These are phyloP conservation scores for Castanopsis chinensis DNA, from an alignment of 306 rosid genomes.

Conservation along the genomic window DNA sequence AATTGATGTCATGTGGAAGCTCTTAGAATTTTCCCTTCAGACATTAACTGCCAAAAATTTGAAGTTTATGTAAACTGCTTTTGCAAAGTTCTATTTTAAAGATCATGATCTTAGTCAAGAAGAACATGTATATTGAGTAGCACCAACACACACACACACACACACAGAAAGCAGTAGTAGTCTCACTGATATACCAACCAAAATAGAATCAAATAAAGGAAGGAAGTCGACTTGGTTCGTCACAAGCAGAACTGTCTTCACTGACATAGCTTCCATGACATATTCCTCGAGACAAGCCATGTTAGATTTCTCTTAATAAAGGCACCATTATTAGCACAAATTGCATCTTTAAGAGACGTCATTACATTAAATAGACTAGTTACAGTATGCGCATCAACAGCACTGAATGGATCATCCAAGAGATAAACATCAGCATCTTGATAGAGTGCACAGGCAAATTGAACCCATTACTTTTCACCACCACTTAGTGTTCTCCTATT, in stretches of 20 bases:
- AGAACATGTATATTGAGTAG: neutral
- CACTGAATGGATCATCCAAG: constrained; percentile 69
- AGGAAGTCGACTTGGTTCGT: constrained; percentile 66
- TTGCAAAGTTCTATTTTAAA: neutral
- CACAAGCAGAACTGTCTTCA: constrained; percentile 52
- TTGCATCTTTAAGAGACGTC: neutral
- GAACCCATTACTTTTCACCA: constrained; percentile 50
- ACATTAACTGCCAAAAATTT: constrained; percentile 41
- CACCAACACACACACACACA: neutral
- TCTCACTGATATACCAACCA: constrained; percentile 31
- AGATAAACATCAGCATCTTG: constrained; percentile 51
- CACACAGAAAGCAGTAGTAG: neutral
- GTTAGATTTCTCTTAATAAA: neutral
- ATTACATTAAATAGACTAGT: constrained; percentile 46
- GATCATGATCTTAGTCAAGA: constrained; percentile 3
- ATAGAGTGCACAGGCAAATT: constrained; percentile 52
- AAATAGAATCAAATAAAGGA: constrained; percentile 43
- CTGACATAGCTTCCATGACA: constrained; percentile 47
- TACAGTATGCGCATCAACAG: constrained; percentile 66
- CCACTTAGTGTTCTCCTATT: constrained; percentile 62
- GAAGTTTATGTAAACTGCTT: neutral
- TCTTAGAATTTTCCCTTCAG: constrained; percentile 35
- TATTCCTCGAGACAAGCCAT: constrained; percentile 37
- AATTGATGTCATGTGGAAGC: constrained; percentile 44
- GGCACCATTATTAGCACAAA: neutral